Percentiles rank a stretch among this genome's conserved stretches.
Conservation (phyloP, 192 early-diverging fungal species). For the Obelidium mucronatum region DNA sequence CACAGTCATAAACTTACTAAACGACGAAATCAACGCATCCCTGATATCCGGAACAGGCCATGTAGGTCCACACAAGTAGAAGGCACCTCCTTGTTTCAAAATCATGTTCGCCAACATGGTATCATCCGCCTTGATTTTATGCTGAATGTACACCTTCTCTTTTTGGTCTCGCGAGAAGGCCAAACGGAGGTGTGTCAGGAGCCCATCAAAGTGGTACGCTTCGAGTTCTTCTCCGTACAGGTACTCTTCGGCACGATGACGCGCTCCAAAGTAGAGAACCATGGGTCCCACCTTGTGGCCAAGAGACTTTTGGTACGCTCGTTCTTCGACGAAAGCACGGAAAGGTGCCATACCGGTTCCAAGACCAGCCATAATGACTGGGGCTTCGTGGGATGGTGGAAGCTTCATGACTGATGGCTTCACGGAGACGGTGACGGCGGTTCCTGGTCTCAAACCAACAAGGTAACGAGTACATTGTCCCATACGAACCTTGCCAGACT, state of each 20-base stretch:
- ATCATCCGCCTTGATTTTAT: conserved; percentile 90
- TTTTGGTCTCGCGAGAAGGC: conserved; percentile 96
- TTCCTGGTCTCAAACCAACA: conserved; percentile 69
- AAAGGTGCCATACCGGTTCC: conserved; percentile 99
- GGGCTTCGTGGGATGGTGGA: conserved; percentile 78
- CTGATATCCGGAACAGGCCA: conserved; percentile 93
- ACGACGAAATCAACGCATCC: conserved; percentile 85
- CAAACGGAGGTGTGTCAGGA: conserved; percentile 86
- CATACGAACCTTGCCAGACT: conserved; percentile 68
- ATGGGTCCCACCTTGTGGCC: conserved; percentile 91
- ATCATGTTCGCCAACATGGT: conserved; percentile 77
- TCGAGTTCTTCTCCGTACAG: conserved; percentile 97
- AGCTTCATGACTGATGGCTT: conserved; percentile 98
- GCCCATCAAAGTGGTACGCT: conserved; percentile 89
- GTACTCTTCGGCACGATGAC: conserved; percentile 92
- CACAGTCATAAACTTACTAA: conserved; percentile 66
- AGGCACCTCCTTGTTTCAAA: conserved; percentile 79
- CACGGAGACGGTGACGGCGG: conserved; percentile 82
- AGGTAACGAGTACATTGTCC: conserved; percentile 96
- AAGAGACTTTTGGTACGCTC: conserved; percentile 76
- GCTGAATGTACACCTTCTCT: conserved; percentile 96
- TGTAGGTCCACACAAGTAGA: conserved; percentile 97
- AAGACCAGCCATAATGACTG: conserved; percentile 96
- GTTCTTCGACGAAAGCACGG: conserved; percentile 96
- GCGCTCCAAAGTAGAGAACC: conserved; percentile 95